Percentiles rank a stretch among this genome's conserved stretches.
Evolutionary conservation across 2,329 filamentous ascomycete genomes (phyloP).

Genomic region (Neopestalotiopsis sp.): DNA sequence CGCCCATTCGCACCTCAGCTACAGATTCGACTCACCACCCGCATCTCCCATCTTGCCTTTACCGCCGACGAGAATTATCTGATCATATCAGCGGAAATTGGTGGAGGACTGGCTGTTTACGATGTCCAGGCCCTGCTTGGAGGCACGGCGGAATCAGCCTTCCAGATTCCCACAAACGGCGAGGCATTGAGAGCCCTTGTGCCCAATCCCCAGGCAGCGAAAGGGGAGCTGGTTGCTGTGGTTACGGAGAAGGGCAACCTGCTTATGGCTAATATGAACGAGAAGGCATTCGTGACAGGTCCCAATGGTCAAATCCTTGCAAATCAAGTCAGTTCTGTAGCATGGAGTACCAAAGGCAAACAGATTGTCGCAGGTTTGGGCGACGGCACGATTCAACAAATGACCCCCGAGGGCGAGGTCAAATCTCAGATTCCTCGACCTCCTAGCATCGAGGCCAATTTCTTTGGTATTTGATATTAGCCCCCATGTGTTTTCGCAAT

Average conservation of each 20-base stretch:
- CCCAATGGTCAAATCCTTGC: slow-evolving; percentile 69
- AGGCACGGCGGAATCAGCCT: slow-evolving; percentile 69
- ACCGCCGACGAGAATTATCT: slow-evolving; percentile 87
- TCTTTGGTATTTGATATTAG: slow-evolving; percentile 63
- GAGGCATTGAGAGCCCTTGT: slow-evolving; percentile 74
- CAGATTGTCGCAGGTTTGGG: slow-evolving; percentile 86
- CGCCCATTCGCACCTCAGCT: slow-evolving; percentile 76
- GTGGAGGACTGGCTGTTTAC: slow-evolving; percentile 84
- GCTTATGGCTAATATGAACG: slow-evolving; percentile 80
- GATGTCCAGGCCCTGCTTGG: slow-evolving; percentile 71
- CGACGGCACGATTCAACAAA: slow-evolving; percentile 80
- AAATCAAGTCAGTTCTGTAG: slow-evolving; percentile 78
- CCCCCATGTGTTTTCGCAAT: neutral
- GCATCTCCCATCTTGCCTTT: slow-evolving; percentile 88
- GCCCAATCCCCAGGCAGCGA: slow-evolving; percentile 79
- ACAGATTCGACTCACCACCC: slow-evolving; percentile 72
- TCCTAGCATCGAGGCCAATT: slow-evolving; percentile 64
- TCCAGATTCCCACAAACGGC: slow-evolving; percentile 79
- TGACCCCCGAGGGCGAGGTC: slow-evolving; percentile 79
- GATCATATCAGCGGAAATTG: slow-evolving; percentile 79
- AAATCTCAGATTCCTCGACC: slow-evolving; percentile 83
- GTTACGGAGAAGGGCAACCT: slow-evolving; percentile 83
- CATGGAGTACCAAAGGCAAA: slow-evolving; percentile 94
- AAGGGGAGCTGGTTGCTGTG: slow-evolving; percentile 77
- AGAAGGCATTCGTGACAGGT: slow-evolving; percentile 61